Conservation (phyloP, 257 asterid genomes). For the Nicotiana knightiana region DNA sequence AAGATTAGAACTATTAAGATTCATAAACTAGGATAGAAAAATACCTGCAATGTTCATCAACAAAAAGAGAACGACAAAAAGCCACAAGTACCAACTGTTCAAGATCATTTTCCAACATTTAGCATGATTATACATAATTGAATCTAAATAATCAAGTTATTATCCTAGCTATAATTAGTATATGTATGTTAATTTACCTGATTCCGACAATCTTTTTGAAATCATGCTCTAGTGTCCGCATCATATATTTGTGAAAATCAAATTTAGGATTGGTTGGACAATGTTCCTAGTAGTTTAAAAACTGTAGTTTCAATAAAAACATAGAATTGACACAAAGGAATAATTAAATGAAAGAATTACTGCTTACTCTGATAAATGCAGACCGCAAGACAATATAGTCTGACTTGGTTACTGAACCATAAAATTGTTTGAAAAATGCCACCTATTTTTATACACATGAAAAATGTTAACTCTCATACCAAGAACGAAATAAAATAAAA, state of each 20-base stretch:
- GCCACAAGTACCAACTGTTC: slow-evolving; percentile 89
- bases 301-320: neutral
- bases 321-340: neutral
- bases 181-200: slow-evolving; percentile 36
- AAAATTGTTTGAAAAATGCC: slow-evolving; percentile 79
- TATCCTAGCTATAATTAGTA: neutral
- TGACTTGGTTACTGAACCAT: slow-evolving; percentile 77
- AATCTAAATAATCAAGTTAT: neutral
- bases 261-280: slow-evolving; percentile 42
- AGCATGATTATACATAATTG: neutral
- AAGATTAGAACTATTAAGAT: neutral
- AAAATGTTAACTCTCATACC: neutral
- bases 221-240: slow-evolving; percentile 70
- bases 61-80: slow-evolving; percentile 76
- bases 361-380: slow-evolving; percentile 70
- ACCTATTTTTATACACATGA: slow-evolving; percentile 29
- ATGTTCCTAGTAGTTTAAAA: slow-evolving; percentile 39
- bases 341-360: neutral
- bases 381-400: slow-evolving; percentile 71
- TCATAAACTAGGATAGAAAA: neutral
- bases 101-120: slow-evolving; percentile 10
- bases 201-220: slow-evolving; percentile 80
- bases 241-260: slow-evolving; percentile 66
- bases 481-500: no score
- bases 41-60: slow-evolving; percentile 75